Base-by-base conservation (phyloP, 345 rosid genomes). In the Citrus hindsii region DNA sequence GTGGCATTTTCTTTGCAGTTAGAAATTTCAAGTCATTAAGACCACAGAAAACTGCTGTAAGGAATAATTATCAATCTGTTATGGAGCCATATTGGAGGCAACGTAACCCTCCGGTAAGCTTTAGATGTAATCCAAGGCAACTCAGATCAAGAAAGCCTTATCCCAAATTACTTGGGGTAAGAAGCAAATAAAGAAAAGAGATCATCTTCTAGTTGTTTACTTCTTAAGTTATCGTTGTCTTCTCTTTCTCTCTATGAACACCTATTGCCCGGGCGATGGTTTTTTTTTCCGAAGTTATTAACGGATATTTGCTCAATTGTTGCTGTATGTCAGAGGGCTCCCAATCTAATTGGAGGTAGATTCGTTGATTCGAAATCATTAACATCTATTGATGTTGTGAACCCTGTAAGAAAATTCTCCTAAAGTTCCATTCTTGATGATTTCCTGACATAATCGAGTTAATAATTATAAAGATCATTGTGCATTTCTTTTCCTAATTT, bases 311-410 rank as follows among this genome's bases (percentile, higher is more conserved):
- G 69, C 63, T 42, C 19, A 33, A 53, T 73, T 60, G 2, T 77
- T 46, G 58, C 59, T 83, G 48, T 58, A 68, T 82, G 56, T 56
- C 90, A 95, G 98, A 89, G 89, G 74, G 93, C 92, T 55, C 98
- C 94, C 70, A 95, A 95, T 90, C 92, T 93, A 67, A 95, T 95
- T 48, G 97, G 93, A 76, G 99, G 97, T 22, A 69, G 85, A 69
- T 95, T 95, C 76, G 85, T 89, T 77, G 91, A 92, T 32, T 95
- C 98, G 3, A 82, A 87, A 64, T 85, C 99, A 62, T 84, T 89
- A 24, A 76, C 89, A 1, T 48, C 64, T 76, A 88, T 95, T 63
- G 97, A 93, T 87, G 97, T 95, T 66, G 83, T 89, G 70, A 93
- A 95, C 75, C 99, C 98, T 62, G 99, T 95, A 85, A 90, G 92